Percentiles rank a stretch among this genome's conserved stretches.
Conservation (phyloP, 805 yeast species). For the Lachancea sp. region DNA sequence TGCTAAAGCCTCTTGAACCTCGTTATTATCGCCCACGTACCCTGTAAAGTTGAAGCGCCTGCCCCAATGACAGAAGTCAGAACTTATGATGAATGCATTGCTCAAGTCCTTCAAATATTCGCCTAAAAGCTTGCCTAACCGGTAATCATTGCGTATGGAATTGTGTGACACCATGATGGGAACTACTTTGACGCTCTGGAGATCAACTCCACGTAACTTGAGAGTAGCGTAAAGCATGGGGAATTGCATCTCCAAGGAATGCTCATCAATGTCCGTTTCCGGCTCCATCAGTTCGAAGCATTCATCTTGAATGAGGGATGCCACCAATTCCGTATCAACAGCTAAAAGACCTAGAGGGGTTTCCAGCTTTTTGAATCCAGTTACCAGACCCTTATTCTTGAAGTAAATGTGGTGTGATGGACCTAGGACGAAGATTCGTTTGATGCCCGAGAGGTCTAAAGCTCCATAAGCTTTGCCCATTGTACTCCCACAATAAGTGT, state of each 20-base stretch:
- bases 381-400: conserved; percentile 48
- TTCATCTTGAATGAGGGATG: conserved; percentile 21
- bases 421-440: conserved; percentile 74
- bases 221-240: conserved; percentile 53
- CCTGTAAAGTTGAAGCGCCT: conserved; percentile 52
- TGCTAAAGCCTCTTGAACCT: conserved; percentile 26
- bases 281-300: conserved; percentile 51
- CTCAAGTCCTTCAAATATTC: conserved; percentile 52
- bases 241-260: conserved; percentile 90
- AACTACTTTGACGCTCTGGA: conserved; percentile 45
- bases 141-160: conserved; percentile 38
- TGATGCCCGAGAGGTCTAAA: conserved; percentile 48
- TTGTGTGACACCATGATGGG: conserved; percentile 77
- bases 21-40: conserved; percentile 36
- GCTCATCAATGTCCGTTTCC: conserved; percentile 74
- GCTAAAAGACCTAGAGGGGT: conserved; percentile 79
- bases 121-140: conserved; percentile 43
- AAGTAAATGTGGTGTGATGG: conserved; percentile 91
- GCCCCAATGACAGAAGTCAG: conserved; percentile 97
- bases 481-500: conserved; percentile 68
- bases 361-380: conserved; percentile 49
- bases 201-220: conserved; percentile 37
- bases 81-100: conserved; percentile 65
- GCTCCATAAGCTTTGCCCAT: conserved; percentile 71
- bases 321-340: conserved; percentile 50